Base-by-base conservation (phyloP, 352 stramenopile species). In the Aphanomyces stellatus region DNA sequence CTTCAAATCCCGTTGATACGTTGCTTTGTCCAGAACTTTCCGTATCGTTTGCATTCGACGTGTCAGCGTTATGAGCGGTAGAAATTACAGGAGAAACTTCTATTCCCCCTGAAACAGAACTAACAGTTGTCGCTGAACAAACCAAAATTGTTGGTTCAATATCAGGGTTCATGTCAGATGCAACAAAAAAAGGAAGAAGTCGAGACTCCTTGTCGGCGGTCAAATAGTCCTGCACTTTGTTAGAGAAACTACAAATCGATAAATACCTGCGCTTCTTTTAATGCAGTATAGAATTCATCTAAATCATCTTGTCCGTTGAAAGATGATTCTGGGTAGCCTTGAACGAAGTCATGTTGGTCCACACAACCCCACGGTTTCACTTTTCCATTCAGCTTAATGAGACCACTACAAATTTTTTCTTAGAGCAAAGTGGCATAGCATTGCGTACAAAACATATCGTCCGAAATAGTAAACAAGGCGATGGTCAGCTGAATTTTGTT, bases 181-280 rank as follows among this genome's bases (percentile, higher is more conserved):
- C 11, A 15, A 57, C 49, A 57, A 57, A 57, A 34, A 57, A 57
- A 15, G 49, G 49, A 7, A 57, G 30, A 7, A 57, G 19, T 24
- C 49, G 49, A 7, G n/a, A 34, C 19, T 33, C 25, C 3, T 57
- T 24, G 2, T 57, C 49, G 13, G 25, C 49, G 7, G 49, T 11
- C 49, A 57, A 57, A 24, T 24, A 57, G n/a, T 57, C 49, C 49
- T 57, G 33, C 11, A 0, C 5, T 15, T 10, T 53, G 46, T 53
- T 53, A 2, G 25, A 2, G 25, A 22, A 53, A 53, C 17, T 28
- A 17, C 37, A 17, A 53, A 28, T 53, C 1, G 13, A 43, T 8
- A 43, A 43, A 51, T 24, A 57, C 49, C 49, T 57, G 22, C 13
- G 49, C 49, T 57, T 57, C 49, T 57, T 57, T 57, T 24, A 57